Evolutionary conservation across 2,329 filamentous ascomycete genomes (phyloP).

Genomic region (Rugonectria rugulosa): DNA sequence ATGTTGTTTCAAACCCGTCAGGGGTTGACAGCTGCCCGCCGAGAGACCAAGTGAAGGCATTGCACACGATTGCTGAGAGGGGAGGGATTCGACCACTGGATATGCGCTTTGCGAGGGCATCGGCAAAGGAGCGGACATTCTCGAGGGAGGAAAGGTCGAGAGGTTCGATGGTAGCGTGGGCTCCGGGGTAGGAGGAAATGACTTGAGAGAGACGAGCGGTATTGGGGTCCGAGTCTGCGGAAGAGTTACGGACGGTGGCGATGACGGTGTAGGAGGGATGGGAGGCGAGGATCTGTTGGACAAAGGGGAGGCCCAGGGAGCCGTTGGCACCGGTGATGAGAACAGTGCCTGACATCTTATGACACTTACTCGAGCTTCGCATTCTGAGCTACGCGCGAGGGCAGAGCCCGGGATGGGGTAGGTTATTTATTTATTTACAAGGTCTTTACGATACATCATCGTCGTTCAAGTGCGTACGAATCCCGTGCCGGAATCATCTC

Average conservation of each 20-base stretch:
- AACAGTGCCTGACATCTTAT: constrained; percentile 44
- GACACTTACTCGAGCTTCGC: too few relatives aligned
- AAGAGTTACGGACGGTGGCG: constrained; percentile 44
- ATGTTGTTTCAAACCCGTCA: constrained; percentile 28
- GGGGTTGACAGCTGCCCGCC: constrained; percentile 13
- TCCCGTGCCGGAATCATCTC: too few relatives aligned
- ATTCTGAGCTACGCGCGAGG: too few relatives aligned
- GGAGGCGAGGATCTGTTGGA: constrained; percentile 18
- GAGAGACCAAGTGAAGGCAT: constrained; percentile 28
- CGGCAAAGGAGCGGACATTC: constrained; percentile 16
- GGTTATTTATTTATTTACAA: too few relatives aligned
- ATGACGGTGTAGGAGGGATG: constrained; percentile 38
- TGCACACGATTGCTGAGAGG: constrained; percentile 30
- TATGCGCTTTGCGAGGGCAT: constrained; percentile 1
- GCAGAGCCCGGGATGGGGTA: too few relatives aligned
- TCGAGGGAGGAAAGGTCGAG: constrained; percentile 26
- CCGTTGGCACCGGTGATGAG: constrained; percentile 50
- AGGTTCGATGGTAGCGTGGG: constrained; percentile 16
- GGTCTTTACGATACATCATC: too few relatives aligned
- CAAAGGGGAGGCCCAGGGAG: constrained; percentile 35
- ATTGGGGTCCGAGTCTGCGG: constrained; percentile 37
- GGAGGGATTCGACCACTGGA: constrained; percentile 13
- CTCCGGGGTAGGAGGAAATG: constrained; percentile 12
- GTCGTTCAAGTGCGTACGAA: too few relatives aligned
- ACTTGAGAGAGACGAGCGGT: constrained; percentile 38